Conservation (phyloP, 768 basidiomycete genomes). For the Leccinum olivaceopallidum region DNA sequence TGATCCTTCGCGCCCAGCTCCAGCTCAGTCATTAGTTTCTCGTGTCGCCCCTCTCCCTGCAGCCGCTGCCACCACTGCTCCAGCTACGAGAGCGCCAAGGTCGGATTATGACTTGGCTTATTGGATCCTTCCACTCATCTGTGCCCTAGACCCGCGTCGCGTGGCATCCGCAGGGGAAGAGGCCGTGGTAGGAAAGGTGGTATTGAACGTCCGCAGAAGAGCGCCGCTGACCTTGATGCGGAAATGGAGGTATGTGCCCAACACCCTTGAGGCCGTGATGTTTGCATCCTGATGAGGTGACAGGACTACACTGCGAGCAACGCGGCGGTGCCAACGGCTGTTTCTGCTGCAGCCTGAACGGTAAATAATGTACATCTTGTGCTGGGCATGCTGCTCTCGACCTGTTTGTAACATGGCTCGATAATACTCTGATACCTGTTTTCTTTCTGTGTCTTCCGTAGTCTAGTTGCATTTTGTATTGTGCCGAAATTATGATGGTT, state of each 20-base stretch:
- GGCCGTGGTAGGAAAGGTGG: constrained; percentile 43
- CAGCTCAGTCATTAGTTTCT: constrained; percentile 64
- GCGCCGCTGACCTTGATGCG: constrained; percentile 51
- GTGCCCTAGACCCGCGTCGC: constrained; percentile 32
- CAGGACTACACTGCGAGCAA: constrained; percentile 73
- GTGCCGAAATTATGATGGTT: constrained; percentile 15
- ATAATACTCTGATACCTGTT: constrained; percentile 27
- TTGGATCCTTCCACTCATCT: constrained; percentile 1
- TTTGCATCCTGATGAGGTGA: not conserved
- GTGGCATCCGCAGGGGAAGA: constrained; percentile 50
- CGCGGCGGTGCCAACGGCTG: constrained; percentile 43
- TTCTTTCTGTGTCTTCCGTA: constrained; percentile 15
- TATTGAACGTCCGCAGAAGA: constrained; percentile 49
- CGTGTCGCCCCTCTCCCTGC: constrained; percentile 78
- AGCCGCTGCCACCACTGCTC: constrained; percentile 23
- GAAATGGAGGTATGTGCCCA: constrained; percentile 86
- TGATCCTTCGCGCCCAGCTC: constrained; percentile 73
- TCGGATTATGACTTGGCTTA: constrained; percentile 23
- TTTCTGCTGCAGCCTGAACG: constrained; percentile 38
- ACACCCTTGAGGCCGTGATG: not conserved
- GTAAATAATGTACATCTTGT: constrained; percentile 6
- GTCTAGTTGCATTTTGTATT: constrained; percentile 26
- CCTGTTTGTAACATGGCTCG: constrained; percentile 10
- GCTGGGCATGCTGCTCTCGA: constrained; percentile 7
- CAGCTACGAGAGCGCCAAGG: constrained; percentile 36